phyloP scores from a whole-genome alignment of 2,329 filamentous ascomycete genomes.

The Dothistroma septosporum region DNA sequence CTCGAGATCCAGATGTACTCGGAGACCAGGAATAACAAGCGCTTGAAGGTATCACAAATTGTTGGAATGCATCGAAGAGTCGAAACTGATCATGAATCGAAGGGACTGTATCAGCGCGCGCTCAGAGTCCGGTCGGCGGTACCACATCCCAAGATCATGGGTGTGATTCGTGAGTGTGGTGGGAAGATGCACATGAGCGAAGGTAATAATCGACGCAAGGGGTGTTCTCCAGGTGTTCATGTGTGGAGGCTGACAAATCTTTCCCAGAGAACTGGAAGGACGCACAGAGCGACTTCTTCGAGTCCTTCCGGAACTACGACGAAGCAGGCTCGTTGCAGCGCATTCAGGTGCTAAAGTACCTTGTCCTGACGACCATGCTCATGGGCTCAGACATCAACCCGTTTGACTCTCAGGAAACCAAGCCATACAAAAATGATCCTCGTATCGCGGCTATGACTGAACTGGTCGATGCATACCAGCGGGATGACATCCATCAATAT shows the following conservation, averaged over 20 bases:
- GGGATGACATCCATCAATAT: constrained; percentile 89
- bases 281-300: constrained; percentile 95
- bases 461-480: constrained; percentile 91
- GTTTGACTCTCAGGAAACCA: constrained; percentile 97
- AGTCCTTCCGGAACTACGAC: constrained; percentile 98
- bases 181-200: constrained; percentile 99
- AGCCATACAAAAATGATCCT: constrained; percentile 93
- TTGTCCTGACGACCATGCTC: constrained; percentile 94
- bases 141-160: constrained; percentile 98
- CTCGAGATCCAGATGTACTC: constrained; percentile 99
- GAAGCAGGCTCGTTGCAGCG: constrained; percentile 93
- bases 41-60: constrained; percentile 62
- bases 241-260: constrained; percentile 21
- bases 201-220: constrained; percentile 40
- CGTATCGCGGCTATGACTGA: constrained; percentile 97
- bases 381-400: constrained; percentile 99
- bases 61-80: constrained; percentile 7
- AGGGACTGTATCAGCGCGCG: constrained; percentile 81
- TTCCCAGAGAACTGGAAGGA: constrained; percentile 86
- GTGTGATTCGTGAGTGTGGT: constrained; percentile 95
- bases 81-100: constrained; percentile 16
- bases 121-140: constrained; percentile 93
- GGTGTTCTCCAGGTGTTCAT: constrained; percentile 12
- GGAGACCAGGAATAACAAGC: constrained; percentile 95
- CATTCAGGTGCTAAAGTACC: constrained; percentile 95